phyloP scores from a whole-genome alignment of 202 grass and related monocot species.

The Saccharum hybrid region DNA sequence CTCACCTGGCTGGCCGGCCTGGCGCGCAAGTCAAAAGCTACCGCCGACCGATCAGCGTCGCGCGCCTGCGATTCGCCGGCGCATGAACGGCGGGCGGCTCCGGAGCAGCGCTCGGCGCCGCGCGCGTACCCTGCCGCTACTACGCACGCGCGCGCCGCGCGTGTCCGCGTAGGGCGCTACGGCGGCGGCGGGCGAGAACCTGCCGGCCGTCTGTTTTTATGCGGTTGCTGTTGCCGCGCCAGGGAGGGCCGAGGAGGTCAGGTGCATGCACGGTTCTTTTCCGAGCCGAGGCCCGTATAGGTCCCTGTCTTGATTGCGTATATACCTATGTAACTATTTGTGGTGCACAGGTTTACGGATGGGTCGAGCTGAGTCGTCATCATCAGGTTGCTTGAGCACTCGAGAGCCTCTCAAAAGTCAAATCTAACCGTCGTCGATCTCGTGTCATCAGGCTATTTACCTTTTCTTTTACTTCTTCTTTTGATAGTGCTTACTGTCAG shows the following conservation, averaged over 20 bases:
- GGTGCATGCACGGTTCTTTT: background rate
- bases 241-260: too few relatives aligned
- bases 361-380: background rate
- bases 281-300: background rate
- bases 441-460: background rate
- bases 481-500: background rate
- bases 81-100: background rate
- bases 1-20: background rate
- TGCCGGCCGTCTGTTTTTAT: background rate
- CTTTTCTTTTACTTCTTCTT: background rate
- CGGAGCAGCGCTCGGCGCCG: background rate
- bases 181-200: too few relatives aligned
- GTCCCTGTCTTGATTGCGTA: background rate
- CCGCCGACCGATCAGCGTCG: background rate
- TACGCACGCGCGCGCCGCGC: too few relatives aligned
- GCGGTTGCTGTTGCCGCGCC: background rate
- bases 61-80: background rate
- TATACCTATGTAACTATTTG: background rate
- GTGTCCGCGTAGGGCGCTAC: too few relatives aligned
- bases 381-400: background rate
- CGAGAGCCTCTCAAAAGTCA: background rate
- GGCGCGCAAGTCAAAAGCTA: constrained; percentile 4
- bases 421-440: background rate
- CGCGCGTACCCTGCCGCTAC: too few relatives aligned
- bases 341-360: background rate